Conservation (phyloP, 768 basidiomycete genomes). For the Boletus sp. region DNA sequence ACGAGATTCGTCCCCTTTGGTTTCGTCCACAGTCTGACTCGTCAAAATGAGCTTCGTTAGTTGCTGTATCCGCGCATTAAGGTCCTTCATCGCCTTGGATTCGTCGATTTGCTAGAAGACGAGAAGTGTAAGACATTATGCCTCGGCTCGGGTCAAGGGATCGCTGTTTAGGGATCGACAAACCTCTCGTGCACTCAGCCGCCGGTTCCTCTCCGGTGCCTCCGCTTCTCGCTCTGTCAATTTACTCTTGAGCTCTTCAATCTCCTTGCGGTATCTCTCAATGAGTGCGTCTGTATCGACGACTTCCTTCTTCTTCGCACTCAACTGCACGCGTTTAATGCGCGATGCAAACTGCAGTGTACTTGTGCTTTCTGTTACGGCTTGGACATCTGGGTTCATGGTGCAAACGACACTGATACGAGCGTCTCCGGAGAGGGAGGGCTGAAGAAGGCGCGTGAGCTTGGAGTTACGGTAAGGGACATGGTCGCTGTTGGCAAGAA, state of each 20-base stretch:
- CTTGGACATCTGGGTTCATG: slow-evolving; percentile 79
- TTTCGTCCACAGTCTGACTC: slow-evolving; percentile 76
- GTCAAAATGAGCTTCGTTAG: slow-evolving; percentile 84
- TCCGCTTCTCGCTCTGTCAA: slow-evolving; percentile 70
- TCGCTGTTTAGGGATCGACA: not conserved
- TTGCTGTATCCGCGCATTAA: slow-evolving; percentile 77
- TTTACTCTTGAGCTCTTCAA: slow-evolving; percentile 80
- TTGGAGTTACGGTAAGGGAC: slow-evolving; percentile 96
- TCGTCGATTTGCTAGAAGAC: slow-evolving; percentile 72
- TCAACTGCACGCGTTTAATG: slow-evolving; percentile 84
- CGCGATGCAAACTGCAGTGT: slow-evolving; percentile 90
- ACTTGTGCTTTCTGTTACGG: slow-evolving; percentile 81
- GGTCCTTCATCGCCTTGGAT: slow-evolving; percentile 79
- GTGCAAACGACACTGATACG: slow-evolving; percentile 96
- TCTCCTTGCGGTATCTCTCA: slow-evolving; percentile 91
- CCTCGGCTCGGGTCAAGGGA: not conserved
- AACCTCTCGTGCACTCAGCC: slow-evolving; percentile 48
- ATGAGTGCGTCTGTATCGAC: slow-evolving; percentile 92
- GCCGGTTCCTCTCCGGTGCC: slow-evolving; percentile 43
- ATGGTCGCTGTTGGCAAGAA: slow-evolving; percentile 57
- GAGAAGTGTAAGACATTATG: not conserved
- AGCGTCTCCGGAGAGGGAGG: slow-evolving; percentile 92
- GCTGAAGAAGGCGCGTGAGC: slow-evolving; percentile 90
- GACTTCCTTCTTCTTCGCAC: slow-evolving; percentile 91
- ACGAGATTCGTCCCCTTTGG: slow-evolving; percentile 64